Conservation (phyloP, 371 early-diverging fungal species). For the Blakeslea trispora region DNA sequence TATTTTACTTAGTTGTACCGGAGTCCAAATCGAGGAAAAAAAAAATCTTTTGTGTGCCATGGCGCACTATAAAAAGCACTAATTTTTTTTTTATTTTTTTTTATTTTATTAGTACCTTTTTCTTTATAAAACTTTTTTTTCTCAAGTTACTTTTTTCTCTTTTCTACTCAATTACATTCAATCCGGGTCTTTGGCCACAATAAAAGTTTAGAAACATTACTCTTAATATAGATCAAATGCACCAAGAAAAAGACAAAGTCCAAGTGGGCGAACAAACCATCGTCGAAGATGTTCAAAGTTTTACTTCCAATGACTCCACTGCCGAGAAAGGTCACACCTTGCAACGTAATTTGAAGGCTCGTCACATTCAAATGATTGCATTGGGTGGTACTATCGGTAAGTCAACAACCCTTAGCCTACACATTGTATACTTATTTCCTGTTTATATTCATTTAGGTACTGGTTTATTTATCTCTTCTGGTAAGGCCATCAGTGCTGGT, state of each 20-base stretch:
- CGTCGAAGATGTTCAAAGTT: slow-evolving; percentile 24
- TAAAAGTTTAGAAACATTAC: slow-evolving; percentile 3
- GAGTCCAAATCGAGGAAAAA: no score
- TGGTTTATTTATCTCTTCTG: slow-evolving; percentile 87
- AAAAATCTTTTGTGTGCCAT: no score
- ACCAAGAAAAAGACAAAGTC: slow-evolving; percentile 17
- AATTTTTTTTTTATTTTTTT: not conserved
- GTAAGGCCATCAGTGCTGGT: slow-evolving; percentile 70
- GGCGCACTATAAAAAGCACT: no score
- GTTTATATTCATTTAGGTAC: slow-evolving; percentile 60
- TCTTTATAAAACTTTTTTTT: no score
- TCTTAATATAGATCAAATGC: slow-evolving; percentile 9
- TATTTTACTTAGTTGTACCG: no score
- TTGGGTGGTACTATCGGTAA: slow-evolving; percentile 57
- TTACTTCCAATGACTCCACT: slow-evolving; percentile 13
- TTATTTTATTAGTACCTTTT: not conserved
- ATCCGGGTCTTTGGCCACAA: slow-evolving; percentile 55
- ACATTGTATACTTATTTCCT: no score
- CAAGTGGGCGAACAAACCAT: slow-evolving; percentile 21
- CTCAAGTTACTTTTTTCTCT: slow-evolving; percentile 2
- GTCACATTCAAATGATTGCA: slow-evolving; percentile 68
- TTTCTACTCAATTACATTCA: not conserved
- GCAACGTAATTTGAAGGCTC: slow-evolving; percentile 50
- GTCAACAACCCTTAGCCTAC: no score
- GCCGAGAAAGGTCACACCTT: slow-evolving; percentile 16